These are phyloP conservation scores for Chaetomiaceae sp. DNA, from an alignment of 2,329 filamentous ascomycete genomes.

Conservation along the genomic window DNA sequence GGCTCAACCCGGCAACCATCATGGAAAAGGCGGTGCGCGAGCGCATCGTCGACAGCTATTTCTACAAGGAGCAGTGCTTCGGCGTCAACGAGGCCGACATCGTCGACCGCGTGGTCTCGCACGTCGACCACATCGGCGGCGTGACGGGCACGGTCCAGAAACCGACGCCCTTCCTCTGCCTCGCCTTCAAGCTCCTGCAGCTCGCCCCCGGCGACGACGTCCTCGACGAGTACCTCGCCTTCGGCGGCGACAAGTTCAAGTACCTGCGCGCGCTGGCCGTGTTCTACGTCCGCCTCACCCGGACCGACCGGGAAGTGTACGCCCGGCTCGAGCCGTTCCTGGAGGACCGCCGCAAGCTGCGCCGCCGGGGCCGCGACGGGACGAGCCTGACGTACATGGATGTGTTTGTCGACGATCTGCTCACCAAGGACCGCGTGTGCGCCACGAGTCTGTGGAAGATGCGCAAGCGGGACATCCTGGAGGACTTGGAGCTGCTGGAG, in stretches of 20 bases:
- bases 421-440: slow-evolving; percentile 85
- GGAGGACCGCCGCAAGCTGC: slow-evolving; percentile 77
- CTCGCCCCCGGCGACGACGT: slow-evolving; percentile 76
- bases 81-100: slow-evolving; percentile 80
- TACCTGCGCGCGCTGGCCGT: slow-evolving; percentile 85
- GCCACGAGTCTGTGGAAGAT: slow-evolving; percentile 91
- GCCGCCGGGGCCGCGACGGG: slow-evolving; percentile 68
- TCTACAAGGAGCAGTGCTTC: slow-evolving; percentile 99
- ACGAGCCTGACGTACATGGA: slow-evolving; percentile 79
- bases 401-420: slow-evolving; percentile 86
- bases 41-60: slow-evolving; percentile 91
- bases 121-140: slow-evolving; percentile 78
- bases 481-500: slow-evolving; percentile 85
- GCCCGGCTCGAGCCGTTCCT: slow-evolving; percentile 75
- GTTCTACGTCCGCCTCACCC: slow-evolving; percentile 90
- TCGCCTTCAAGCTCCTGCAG: slow-evolving; percentile 92
- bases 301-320: slow-evolving; percentile 77
- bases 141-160: slow-evolving; percentile 81
- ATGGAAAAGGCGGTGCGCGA: slow-evolving; percentile 95
- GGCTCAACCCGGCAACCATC: slow-evolving; percentile 89
- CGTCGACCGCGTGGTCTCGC: slow-evolving; percentile 82
- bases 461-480: slow-evolving; percentile 73
- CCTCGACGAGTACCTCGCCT: slow-evolving; percentile 72
- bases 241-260: slow-evolving; percentile 71
- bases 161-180: slow-evolving; percentile 87